phyloP scores from a whole-genome alignment of 305 asterid genomes.

The Petunia hybrid region DNA sequence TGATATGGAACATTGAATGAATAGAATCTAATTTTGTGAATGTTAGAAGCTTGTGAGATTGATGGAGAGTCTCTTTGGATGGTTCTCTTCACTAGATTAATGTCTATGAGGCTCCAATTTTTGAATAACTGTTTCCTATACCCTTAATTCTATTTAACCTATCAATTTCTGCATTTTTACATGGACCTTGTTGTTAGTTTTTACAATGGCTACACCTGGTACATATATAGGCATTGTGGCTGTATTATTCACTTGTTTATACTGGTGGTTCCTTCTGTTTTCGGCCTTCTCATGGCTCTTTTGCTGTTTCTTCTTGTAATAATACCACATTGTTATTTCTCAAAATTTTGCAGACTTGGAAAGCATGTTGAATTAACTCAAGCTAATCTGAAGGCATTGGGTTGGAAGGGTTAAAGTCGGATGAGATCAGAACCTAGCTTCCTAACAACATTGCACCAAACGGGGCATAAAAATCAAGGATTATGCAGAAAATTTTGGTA shows the following conservation, averaged over 20 bases:
- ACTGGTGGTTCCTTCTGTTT: background rate
- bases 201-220: background rate
- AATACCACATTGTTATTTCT: background rate
- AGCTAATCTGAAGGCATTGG: slow-evolving; percentile 70
- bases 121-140: slow-evolving; percentile 11
- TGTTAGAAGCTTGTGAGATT: background rate
- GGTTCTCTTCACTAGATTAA: background rate
- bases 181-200: background rate
- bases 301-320: background rate
- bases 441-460: background rate
- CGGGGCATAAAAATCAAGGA: background rate
- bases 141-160: background rate
- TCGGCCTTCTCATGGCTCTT: background rate
- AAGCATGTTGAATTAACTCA: slow-evolving; percentile 67
- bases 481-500: slow-evolving; percentile 19
- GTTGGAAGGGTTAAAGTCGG: slow-evolving; percentile 57
- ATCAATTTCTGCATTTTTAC: background rate
- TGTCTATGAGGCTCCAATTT: background rate
- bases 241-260: background rate
- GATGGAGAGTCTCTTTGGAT: background rate
- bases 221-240: background rate
- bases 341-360: slow-evolving; percentile 66
- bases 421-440: background rate
- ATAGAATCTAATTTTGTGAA: background rate
- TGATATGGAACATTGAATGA: background rate